These are phyloP conservation scores for Astrothelium subdiscretum DNA, from an alignment of 495 filamentous ascomycete genomes.

Conservation along the genomic window DNA sequence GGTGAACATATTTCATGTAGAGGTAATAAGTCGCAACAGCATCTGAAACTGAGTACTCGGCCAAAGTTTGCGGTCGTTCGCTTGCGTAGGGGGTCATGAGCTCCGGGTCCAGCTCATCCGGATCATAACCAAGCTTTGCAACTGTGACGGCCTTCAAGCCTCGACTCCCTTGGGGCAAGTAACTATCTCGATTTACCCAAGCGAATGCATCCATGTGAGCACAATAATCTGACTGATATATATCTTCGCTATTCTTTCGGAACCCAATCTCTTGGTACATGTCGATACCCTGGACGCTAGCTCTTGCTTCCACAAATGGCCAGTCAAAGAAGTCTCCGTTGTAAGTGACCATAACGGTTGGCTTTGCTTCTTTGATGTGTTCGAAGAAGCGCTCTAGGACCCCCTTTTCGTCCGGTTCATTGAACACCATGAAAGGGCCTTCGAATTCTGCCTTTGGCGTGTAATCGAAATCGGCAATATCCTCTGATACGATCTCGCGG, in stretches of 20 bases:
- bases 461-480: slow-evolving; percentile 97
- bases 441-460: slow-evolving; percentile 93
- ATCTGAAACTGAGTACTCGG: slow-evolving; percentile 98
- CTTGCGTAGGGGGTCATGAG: slow-evolving; percentile 86
- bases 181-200: slow-evolving; percentile 98
- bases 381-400: slow-evolving; percentile 87
- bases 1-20: slow-evolving; percentile 99
- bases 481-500: slow-evolving; percentile 92
- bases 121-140: slow-evolving; percentile 95
- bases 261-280: slow-evolving; percentile 99
- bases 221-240: slow-evolving; percentile 89
- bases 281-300: slow-evolving; percentile 90
- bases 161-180: slow-evolving; percentile 92
- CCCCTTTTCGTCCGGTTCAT: slow-evolving; percentile 85
- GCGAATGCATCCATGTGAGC: slow-evolving; percentile 98
- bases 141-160: slow-evolving; percentile 96
- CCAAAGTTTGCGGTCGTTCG: slow-evolving; percentile 84
- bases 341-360: slow-evolving; percentile 96
- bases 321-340: slow-evolving; percentile 99
- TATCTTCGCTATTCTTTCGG: slow-evolving; percentile 85
- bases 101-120: slow-evolving; percentile 94
- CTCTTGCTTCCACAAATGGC: slow-evolving; percentile 92
- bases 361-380: slow-evolving; percentile 87
- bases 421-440: slow-evolving; percentile 93
- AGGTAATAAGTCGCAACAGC: slow-evolving; percentile 97